Conservation (phyloP, 192 early-diverging fungal genomes). For the Podila verticillata region DNA sequence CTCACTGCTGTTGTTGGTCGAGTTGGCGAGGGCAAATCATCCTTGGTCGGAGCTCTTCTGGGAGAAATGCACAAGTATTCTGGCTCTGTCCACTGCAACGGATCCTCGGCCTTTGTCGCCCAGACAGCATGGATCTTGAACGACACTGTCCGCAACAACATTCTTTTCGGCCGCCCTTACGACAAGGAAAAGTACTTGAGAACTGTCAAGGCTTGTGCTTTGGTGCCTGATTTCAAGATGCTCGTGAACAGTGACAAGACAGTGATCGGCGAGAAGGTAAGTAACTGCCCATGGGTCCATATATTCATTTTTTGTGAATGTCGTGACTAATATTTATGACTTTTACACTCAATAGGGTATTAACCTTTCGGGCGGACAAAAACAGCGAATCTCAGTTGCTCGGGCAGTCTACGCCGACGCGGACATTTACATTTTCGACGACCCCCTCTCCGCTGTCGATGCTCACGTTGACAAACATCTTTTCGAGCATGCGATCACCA, state of each 20-base stretch:
- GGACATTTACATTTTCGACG: slow-evolving; percentile 67
- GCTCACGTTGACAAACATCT: slow-evolving; percentile 67
- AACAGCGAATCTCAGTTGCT: slow-evolving; percentile 70
- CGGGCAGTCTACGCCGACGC: slow-evolving; percentile 89
- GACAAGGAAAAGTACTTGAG: slow-evolving; percentile 65
- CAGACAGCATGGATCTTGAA: slow-evolving; percentile 95
- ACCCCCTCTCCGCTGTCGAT: slow-evolving; percentile 69
- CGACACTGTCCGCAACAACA: slow-evolving; percentile 88
- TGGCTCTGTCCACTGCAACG: slow-evolving; percentile 27
- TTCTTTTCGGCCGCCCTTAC: slow-evolving; percentile 85
- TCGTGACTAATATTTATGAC: background rate
- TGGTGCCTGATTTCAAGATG: slow-evolving; percentile 86
- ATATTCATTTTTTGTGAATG: background rate
- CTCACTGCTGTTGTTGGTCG: slow-evolving; percentile 58
- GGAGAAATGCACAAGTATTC: slow-evolving; percentile 60
- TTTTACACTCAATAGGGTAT: slow-evolving; percentile 62
- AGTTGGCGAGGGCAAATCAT: slow-evolving; percentile 67
- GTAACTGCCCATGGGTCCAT: too few relatives aligned
- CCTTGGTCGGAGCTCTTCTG: slow-evolving; percentile 58
- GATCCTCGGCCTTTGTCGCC: slow-evolving; percentile 46
- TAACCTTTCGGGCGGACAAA: slow-evolving; percentile 93
- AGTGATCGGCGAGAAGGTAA: slow-evolving; percentile 85
- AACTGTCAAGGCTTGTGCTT: slow-evolving; percentile 82
- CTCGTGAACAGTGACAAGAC: slow-evolving; percentile 89
- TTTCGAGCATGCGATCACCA: slow-evolving; percentile 37